Conservation (phyloP, 139 green algal species). For the Picochlorum sp. region DNA sequence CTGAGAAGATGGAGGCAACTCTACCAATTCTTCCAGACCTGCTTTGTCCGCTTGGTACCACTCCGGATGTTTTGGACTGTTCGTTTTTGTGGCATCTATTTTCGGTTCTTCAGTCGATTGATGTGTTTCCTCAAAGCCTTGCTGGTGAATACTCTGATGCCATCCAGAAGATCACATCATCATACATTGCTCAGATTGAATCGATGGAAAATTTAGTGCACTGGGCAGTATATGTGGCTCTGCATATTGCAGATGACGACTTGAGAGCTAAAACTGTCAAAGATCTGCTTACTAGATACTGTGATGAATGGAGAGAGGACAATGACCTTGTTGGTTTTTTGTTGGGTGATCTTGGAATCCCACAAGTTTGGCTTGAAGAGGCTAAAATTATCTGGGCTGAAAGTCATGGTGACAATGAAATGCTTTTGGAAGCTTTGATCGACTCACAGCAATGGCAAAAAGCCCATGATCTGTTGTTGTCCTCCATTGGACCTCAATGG, state of each 20-base stretch:
- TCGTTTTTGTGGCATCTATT: slow-evolving; percentile 49
- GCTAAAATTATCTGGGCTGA: slow-evolving; percentile 28
- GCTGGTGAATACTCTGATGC: background rate
- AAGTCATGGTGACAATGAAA: slow-evolving; percentile 18
- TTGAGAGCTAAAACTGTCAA: slow-evolving; percentile 5
- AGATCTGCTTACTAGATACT: slow-evolving; percentile 33
- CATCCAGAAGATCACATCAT: slow-evolving; percentile 9
- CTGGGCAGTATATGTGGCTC: slow-evolving; percentile 68
- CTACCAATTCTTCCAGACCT: slow-evolving; percentile 12
- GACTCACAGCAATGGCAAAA: slow-evolving; percentile 13
- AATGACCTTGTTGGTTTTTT: slow-evolving; percentile 26
- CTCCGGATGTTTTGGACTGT: slow-evolving; percentile 53
- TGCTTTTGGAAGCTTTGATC: slow-evolving; percentile 20
- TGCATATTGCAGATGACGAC: slow-evolving; percentile 39
- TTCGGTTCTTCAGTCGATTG: slow-evolving; percentile 36
- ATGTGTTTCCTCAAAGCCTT: slow-evolving; percentile 5
- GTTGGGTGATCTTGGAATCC: slow-evolving; percentile 28
- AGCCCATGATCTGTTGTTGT: slow-evolving; percentile 31
- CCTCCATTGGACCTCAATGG: slow-evolving; percentile 22
- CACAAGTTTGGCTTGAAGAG: slow-evolving; percentile 26
- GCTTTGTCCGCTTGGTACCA: slow-evolving; percentile 26
- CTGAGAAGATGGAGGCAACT: background rate
- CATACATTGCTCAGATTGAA: slow-evolving; percentile 51
- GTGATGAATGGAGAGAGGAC: slow-evolving; percentile 29
- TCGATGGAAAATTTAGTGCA: slow-evolving; percentile 28